Evolutionary conservation across 352 stramenopile genomes (phyloP).

Genomic region (Phytophthora crassamura): DNA sequence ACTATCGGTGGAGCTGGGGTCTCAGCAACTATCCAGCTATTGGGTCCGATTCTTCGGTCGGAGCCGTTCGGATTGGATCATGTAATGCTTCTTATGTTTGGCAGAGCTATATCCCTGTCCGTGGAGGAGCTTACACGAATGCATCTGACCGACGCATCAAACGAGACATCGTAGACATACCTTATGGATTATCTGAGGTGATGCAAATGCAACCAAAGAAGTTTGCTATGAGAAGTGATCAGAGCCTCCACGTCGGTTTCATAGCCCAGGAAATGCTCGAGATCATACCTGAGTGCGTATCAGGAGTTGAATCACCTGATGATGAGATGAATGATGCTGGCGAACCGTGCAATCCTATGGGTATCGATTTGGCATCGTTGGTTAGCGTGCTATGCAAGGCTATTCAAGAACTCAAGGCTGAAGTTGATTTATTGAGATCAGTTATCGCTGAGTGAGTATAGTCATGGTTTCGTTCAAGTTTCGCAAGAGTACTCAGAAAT

Average conservation of each 20-base stretch:
- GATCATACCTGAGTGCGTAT: not conserved
- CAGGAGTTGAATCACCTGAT: not conserved
- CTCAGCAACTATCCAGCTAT: not conserved
- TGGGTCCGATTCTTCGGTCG: not conserved
- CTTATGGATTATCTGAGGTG: not conserved
- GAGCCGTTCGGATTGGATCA: not conserved
- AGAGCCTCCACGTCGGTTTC: not conserved
- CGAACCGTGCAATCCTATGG: not conserved
- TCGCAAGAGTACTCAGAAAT: no score
- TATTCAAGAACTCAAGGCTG: slow-evolving; percentile 2
- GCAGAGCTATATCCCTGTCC: not conserved
- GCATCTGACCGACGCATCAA: not conserved
- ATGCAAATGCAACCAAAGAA: not conserved
- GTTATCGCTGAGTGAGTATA: no score
- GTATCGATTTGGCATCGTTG: not conserved
- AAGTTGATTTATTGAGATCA: not conserved
- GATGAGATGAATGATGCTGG: not conserved
- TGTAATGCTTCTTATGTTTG: not conserved
- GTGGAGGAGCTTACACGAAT: slow-evolving; percentile 2
- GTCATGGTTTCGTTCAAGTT: no score
- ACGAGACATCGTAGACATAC: not conserved
- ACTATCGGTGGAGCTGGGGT: not conserved
- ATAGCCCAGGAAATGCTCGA: not conserved
- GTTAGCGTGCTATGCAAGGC: not conserved
- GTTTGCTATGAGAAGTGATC: not conserved